These are phyloP conservation scores for Sugiyamaella marilandica DNA, from an alignment of 805 yeast species.

Conservation along the genomic window DNA sequence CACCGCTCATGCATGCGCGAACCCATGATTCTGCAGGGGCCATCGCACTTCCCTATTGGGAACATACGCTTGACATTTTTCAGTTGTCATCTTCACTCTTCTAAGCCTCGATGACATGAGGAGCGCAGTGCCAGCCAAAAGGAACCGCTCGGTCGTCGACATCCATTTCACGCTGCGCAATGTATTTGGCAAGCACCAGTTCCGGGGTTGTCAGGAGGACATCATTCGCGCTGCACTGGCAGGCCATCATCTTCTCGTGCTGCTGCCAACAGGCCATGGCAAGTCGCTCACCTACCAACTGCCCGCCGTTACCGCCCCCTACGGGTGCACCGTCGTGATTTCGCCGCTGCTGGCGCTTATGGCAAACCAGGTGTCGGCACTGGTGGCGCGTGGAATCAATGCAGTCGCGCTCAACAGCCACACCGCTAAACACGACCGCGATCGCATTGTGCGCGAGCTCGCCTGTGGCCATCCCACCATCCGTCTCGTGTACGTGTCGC, in stretches of 20 bases:
- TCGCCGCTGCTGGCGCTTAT: conserved; percentile 91
- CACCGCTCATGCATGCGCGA: neutral
- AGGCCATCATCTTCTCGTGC: conserved; percentile 82
- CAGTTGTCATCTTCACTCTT: neutral
- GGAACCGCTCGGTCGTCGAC: conserved; percentile 7
- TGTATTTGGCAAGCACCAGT: conserved; percentile 21
- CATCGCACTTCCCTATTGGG: neutral
- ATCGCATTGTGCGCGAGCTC: conserved; percentile 57
- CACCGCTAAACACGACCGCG: conserved; percentile 58
- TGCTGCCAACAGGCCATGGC: conserved; percentile 99
- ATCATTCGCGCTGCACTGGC: conserved; percentile 23
- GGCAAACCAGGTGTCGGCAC: conserved; percentile 92
- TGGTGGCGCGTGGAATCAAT: conserved; percentile 56
- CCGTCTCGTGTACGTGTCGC: conserved; percentile 87
- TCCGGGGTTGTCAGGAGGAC: conserved; percentile 26
- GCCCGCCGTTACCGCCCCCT: conserved; percentile 69
- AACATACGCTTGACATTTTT: neutral
- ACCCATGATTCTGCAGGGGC: neutral
- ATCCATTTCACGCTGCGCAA: conserved; percentile 12
- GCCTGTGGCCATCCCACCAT: conserved; percentile 67
- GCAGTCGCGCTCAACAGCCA: conserved; percentile 88
- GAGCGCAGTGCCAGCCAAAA: neutral
- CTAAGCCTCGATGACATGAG: too few relatives aligned
- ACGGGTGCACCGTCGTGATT: conserved; percentile 76
- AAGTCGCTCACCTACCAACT: conserved; percentile 90